Conservation (phyloP, 2,329 filamentous ascomycete genomes). For the Trichothecium sympodiale region DNA sequence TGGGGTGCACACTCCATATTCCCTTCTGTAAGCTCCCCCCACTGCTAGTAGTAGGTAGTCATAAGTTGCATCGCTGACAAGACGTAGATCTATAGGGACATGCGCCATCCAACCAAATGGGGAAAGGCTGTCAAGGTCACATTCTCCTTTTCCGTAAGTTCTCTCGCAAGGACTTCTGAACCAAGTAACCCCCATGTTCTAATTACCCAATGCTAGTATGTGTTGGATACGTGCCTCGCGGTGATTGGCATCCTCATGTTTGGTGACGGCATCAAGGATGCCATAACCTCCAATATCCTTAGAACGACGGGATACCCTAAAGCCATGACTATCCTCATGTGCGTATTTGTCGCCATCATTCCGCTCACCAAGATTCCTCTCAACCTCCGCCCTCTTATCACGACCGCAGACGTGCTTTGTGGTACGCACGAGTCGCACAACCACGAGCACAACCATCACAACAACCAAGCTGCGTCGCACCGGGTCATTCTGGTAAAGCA, state of each 20-base stretch:
- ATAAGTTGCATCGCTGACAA: neutral
- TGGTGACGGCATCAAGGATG: constrained; percentile 74
- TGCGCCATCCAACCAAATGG: constrained; percentile 73
- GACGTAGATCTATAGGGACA: constrained; percentile 47
- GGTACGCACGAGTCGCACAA: constrained; percentile 48
- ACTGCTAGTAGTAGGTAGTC: too few relatives aligned
- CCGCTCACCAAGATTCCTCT: constrained; percentile 92
- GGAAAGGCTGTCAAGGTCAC: constrained; percentile 62
- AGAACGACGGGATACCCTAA: constrained; percentile 62
- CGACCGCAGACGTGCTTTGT: constrained; percentile 69
- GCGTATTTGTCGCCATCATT: constrained; percentile 81
- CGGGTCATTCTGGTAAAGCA: constrained; percentile 28
- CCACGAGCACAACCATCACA: constrained; percentile 22
- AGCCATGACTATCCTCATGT: constrained; percentile 65
- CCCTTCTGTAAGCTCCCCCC: constrained; percentile 50
- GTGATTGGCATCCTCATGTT: constrained; percentile 89
- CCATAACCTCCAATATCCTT: constrained; percentile 86
- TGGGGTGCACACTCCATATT: constrained; percentile 61
- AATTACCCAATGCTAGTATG: constrained; percentile 37
- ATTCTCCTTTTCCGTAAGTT: constrained; percentile 69
- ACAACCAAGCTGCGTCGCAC: constrained; percentile 26
- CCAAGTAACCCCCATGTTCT: neutral
- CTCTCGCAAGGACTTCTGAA: neutral
- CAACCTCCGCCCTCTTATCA: constrained; percentile 78
- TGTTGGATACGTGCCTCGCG: constrained; percentile 73